These are phyloP conservation scores for Prunus mume DNA, from an alignment of 306 rosid species.

Conservation along the genomic window DNA sequence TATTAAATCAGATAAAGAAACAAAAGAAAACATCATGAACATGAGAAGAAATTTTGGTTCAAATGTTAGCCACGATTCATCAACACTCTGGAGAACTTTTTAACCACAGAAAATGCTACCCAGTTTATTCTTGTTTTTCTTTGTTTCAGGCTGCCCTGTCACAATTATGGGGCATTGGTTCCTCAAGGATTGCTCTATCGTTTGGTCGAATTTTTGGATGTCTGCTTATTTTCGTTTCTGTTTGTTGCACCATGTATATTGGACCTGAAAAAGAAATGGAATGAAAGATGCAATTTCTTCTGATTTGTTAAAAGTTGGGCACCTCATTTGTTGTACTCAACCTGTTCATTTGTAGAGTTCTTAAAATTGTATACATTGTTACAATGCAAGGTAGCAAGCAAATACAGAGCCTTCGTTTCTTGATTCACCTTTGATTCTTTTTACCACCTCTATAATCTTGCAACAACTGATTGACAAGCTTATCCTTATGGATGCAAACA, in stretches of 20 bases:
- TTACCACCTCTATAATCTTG: not conserved
- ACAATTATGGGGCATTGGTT: slow-evolving; percentile 56
- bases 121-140: not conserved
- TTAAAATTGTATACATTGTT: not conserved
- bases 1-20: not conserved
- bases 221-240: slow-evolving; percentile 57
- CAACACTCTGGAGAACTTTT: not conserved
- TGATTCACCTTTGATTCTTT: not conserved
- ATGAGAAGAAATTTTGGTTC: not conserved
- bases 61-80: not conserved
- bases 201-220: slow-evolving; percentile 56
- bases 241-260: slow-evolving; percentile 56
- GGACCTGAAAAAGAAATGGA: slow-evolving; percentile 77
- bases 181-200: slow-evolving; percentile 39
- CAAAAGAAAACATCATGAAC: not conserved
- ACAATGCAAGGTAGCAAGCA: not conserved
- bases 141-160: slow-evolving; percentile 56
- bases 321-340: not conserved
- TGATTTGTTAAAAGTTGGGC: slow-evolving; percentile 7
- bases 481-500: too few relatives aligned
- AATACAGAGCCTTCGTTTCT: not conserved
- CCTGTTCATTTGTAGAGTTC: not conserved
- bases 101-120: not conserved
- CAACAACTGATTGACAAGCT: too few relatives aligned
- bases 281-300: slow-evolving; percentile 23